Percentiles rank a stretch among this genome's conserved stretches.
Conservation (phyloP, 225 moss, liverwort and hornwort genomes). For the Marchantia paleacea region DNA sequence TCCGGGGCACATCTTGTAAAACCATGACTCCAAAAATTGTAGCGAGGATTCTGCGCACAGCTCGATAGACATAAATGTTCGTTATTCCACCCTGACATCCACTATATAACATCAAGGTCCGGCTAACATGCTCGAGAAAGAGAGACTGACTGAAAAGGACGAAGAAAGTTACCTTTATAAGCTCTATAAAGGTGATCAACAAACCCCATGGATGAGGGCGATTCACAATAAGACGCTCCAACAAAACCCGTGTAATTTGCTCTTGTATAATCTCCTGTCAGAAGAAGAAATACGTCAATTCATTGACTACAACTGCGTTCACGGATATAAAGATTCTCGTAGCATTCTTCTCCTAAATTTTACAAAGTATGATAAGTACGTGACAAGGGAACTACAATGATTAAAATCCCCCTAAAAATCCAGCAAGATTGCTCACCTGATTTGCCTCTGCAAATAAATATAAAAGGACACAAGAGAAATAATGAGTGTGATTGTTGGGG, state of each 20-base stretch:
- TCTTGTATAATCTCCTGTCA: slow-evolving; percentile 89
- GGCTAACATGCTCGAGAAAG: too few species aligned
- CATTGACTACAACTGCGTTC: neutral
- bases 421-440: slow-evolving; percentile 29
- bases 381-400: neutral
- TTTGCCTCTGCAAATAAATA: slow-evolving; percentile 87
- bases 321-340: neutral
- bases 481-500: slow-evolving; percentile 94
- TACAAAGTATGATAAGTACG: neutral
- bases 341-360: too few species aligned
- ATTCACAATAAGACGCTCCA: slow-evolving; percentile 87
- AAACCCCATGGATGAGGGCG: slow-evolving; percentile 99
- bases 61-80: too few species aligned
- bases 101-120: too few species aligned
- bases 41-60: slow-evolving; percentile 74
- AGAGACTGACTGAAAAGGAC: neutral
- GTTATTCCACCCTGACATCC: too few species aligned
- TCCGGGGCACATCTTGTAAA: slow-evolving; percentile 91
- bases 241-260: slow-evolving; percentile 89
- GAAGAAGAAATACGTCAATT: too few species aligned
- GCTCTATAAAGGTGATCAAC: slow-evolving; percentile 89
- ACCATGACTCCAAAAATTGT: slow-evolving; percentile 89
- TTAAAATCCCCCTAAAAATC: too few species aligned
- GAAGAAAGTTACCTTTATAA: slow-evolving; percentile 61
- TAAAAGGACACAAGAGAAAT: slow-evolving; percentile 91